phyloP scores from a whole-genome alignment of 208 protist genomes.

The Wallacemonas sp. region DNA sequence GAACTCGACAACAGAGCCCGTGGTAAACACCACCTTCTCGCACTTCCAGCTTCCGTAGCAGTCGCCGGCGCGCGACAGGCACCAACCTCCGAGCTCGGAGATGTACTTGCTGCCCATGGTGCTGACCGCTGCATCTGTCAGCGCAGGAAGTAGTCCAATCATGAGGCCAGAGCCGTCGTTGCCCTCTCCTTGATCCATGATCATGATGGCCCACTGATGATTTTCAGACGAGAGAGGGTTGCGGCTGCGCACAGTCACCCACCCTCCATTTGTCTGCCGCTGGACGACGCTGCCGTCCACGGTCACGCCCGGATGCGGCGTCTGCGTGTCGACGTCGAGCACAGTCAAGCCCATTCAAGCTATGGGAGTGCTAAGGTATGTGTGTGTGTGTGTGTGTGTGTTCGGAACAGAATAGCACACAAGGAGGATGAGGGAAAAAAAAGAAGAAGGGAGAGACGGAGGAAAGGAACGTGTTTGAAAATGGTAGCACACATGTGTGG shows the following conservation, averaged over 20 bases:
- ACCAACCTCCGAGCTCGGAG: conserved; percentile 91
- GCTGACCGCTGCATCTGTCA: conserved; percentile 42
- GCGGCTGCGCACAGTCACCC: conserved; percentile 87
- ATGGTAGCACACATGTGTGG: too few relatives aligned
- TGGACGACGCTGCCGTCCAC: conserved; percentile 67
- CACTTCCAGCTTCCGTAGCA: conserved; percentile 90
- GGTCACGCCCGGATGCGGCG: conserved; percentile 84
- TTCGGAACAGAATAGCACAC: too few relatives aligned
- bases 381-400: neutral
- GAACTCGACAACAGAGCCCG: conserved; percentile 90
- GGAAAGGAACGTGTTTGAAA: too few relatives aligned
- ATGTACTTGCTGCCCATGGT: conserved; percentile 89
- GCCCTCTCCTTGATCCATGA: conserved; percentile 90
- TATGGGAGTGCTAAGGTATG: neutral
- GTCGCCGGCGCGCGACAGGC: conserved; percentile 85
- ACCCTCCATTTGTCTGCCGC: conserved; percentile 89
- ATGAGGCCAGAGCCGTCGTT: conserved; percentile 89
- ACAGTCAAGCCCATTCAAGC: conserved; percentile 77
- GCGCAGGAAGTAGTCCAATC: conserved; percentile 83
- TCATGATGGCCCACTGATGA: conserved; percentile 86
- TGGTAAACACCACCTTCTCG: conserved; percentile 81
- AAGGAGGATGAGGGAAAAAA: too few relatives aligned
- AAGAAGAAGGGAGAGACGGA: too few relatives aligned
- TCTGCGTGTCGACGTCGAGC: conserved; percentile 77
- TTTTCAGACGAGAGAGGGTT: conserved; percentile 65